Conservation (phyloP, 169 alveolate species). For the Babesia caballi region DNA sequence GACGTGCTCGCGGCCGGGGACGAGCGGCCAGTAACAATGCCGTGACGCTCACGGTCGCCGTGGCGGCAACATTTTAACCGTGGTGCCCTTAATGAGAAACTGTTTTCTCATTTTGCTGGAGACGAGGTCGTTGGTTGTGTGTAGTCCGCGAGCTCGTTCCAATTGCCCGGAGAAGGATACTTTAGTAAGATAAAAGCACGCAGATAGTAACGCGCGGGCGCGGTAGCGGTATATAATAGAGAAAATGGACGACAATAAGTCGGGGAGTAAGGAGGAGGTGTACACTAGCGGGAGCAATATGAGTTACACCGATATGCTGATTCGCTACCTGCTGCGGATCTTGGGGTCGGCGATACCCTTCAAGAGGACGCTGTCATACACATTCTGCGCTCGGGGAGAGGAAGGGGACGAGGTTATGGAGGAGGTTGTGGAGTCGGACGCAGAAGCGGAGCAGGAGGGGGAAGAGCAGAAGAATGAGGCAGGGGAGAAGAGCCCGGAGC, state of each 20-base stretch:
- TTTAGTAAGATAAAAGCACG: too few relatives aligned
- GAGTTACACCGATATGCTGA: neutral
- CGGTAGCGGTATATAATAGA: too few relatives aligned
- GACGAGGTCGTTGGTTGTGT: too few relatives aligned
- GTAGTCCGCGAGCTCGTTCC: too few relatives aligned
- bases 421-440: neutral
- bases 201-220: too few relatives aligned
- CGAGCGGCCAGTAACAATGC: too few relatives aligned
- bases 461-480: neutral
- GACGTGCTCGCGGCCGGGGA: too few relatives aligned
- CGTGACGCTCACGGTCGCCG: too few relatives aligned
- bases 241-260: neutral
- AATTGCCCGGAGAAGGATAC: too few relatives aligned
- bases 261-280: constrained; percentile 9
- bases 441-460: neutral
- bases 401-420: neutral
- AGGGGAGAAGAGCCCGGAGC: constrained; percentile 11
- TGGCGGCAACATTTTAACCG: too few relatives aligned
- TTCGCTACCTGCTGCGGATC: neutral
- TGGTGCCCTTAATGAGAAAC: too few relatives aligned
- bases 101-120: too few relatives aligned
- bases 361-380: neutral
- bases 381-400: neutral
- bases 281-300: neutral
- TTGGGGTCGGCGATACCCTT: neutral